Percentiles rank a stretch among this genome's conserved stretches.
These are phyloP conservation scores for Trichoderma aggressivum DNA, from an alignment of 2,329 filamentous ascomycete species.

Conservation along the genomic window DNA sequence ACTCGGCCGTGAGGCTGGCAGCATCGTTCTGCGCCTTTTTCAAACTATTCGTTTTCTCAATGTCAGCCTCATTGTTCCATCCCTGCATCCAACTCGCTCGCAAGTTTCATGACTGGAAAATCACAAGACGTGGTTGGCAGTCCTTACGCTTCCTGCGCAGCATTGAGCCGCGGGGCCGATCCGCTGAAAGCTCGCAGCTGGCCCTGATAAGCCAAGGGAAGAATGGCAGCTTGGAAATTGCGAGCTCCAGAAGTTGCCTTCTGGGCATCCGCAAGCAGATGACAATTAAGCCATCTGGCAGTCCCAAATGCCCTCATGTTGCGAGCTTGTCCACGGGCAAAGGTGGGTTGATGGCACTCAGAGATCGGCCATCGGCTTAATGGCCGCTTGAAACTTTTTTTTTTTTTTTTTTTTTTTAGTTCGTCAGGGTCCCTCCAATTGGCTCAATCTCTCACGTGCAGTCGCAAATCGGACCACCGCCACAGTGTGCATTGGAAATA, in stretches of 20 bases:
- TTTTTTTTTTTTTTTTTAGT: slow-evolving; percentile 28
- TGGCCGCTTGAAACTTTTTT: slow-evolving; percentile 28
- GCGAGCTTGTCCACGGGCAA: slow-evolving; percentile 21
- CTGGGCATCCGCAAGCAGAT: slow-evolving; percentile 33
- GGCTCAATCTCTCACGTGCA: slow-evolving; percentile 24
- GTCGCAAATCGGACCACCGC: slow-evolving; percentile 15
- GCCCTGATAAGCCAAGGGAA: slow-evolving; percentile 25
- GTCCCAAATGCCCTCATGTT: slow-evolving; percentile 40
- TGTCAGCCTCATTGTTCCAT: background rate
- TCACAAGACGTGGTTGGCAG: background rate
- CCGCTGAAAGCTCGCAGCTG: slow-evolving; percentile 34
- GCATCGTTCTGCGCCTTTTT: slow-evolving; percentile 54
- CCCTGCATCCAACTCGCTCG: background rate
- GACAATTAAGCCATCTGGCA: slow-evolving; percentile 42
- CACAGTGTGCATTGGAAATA: slow-evolving; percentile 1
- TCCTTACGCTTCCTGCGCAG: slow-evolving; percentile 43
- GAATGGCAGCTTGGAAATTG: slow-evolving; percentile 28
- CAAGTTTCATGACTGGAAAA: background rate
- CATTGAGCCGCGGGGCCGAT: slow-evolving; percentile 30
- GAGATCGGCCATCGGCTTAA: slow-evolving; percentile 10
- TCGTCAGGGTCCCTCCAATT: slow-evolving; percentile 16
- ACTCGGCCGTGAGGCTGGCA: slow-evolving; percentile 51
- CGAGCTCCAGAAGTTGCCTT: slow-evolving; percentile 28
- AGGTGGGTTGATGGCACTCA: slow-evolving; percentile 13
- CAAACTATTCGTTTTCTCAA: slow-evolving; percentile 32